Base-by-base conservation (phyloP, 1,139 yeast genomes). In the Kazachstania sp. region DNA sequence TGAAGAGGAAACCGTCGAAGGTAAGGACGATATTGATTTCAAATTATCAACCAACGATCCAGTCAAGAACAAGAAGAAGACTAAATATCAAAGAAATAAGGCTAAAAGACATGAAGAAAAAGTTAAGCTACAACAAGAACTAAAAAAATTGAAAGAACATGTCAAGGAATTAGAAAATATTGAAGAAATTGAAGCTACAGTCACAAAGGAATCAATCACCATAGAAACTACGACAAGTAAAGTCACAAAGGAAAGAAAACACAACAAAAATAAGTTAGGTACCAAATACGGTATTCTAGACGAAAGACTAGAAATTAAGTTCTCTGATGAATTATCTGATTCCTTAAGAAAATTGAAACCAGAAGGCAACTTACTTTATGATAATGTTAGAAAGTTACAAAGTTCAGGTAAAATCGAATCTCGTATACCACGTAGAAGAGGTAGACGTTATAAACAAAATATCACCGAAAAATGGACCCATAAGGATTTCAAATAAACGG, bases 401-500 rank as follows among this genome's bases (percentile, higher is more conserved):
- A 77, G 86, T 51, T 74, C 81, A 42, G 99, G 98, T 55, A 77
- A 83, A 62, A 74, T 92, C 49, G 98, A 92, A 65, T 74, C 95
- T 7, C 78, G 97, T 68, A 75, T 83, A 43, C 88, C 86, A 11
- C 79, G 78, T 43, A 75, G 74, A 51, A 79, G 78, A 69, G 80
- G 77, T 64, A 78, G 86, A 66, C 71, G 68, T 58, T 84, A 83
- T 62, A 73, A 79, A 54, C 84, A 77, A 52, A 86, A 84, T 72
- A 69, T 85, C 51, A 84, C 94, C 35, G 96, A 87, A 66, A 88
- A 87, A 68, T 88, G 95, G 95, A 77, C 90, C 39, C 86, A 84
- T 69, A 90, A 88, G 70, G 95, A 88, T 69, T 84, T 85, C 61
- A 83, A 83, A 69, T 85, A 71, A 47, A 15, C 23, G 20, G 28